Conservation (phyloP, 257 asterid genomes). For the Solanum chmielewskii region DNA sequence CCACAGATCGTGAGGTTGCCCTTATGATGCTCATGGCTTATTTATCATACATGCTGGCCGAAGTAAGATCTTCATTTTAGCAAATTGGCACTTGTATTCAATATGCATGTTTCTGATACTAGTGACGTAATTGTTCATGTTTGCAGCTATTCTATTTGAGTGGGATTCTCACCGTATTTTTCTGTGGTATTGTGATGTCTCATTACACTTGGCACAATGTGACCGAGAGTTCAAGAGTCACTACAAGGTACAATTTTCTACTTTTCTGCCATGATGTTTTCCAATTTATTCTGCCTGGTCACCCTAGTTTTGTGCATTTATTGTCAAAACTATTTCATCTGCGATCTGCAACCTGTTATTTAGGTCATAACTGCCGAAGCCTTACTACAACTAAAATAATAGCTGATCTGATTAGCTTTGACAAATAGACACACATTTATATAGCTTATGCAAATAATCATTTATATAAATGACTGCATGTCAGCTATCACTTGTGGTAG, state of each 20-base stretch:
- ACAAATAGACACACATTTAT: background rate
- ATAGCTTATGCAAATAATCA: background rate
- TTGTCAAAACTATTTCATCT: background rate
- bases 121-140: background rate
- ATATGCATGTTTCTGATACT: background rate
- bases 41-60: constrained; percentile 28
- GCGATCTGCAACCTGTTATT: background rate
- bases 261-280: background rate
- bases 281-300: background rate
- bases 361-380: background rate
- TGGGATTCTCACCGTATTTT: constrained; percentile 38
- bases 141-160: constrained; percentile 29
- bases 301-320: background rate
- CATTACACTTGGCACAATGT: constrained; percentile 46
- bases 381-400: background rate
- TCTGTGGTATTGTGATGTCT: constrained; percentile 41
- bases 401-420: background rate
- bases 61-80: constrained; percentile 7
- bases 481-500: background rate
- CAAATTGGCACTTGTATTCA: background rate
- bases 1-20: constrained; percentile 44
- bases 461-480: background rate
- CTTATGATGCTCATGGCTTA: constrained; percentile 45
- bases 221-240: constrained; percentile 30
- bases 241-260: constrained; percentile 18